Conservation (phyloP, 1,284 basidiomycete genomes). For the Sporisorium sorghi region DNA sequence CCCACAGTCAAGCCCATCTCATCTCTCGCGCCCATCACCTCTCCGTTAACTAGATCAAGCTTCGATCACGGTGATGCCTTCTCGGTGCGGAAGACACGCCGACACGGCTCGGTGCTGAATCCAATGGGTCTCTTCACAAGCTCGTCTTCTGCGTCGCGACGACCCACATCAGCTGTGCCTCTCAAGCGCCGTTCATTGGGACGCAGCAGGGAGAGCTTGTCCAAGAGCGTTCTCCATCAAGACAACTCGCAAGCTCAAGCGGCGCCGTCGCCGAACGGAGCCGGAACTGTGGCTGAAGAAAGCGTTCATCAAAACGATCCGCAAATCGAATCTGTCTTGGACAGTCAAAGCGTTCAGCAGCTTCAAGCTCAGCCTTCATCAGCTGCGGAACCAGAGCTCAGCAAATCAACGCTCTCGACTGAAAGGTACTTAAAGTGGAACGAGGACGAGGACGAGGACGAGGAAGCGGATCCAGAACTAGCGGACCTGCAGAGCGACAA, state of each 20-base stretch:
- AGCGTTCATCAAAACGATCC: background rate
- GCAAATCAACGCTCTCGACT: background rate
- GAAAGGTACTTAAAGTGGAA: background rate
- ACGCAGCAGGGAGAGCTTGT: conserved; percentile 5
- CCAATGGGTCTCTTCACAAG: conserved; percentile 38
- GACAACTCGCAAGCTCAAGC: background rate
- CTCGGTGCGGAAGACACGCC: background rate
- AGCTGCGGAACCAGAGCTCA: background rate
- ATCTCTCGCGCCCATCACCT: background rate
- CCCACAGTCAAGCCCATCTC: background rate
- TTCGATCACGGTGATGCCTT: conserved; percentile 3
- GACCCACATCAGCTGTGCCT: conserved; percentile 14
- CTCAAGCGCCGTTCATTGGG: conserved; percentile 41
- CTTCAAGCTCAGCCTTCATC: background rate
- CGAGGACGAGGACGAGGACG: conserved; percentile 22
- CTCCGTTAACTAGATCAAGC: background rate
- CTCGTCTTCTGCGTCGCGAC: conserved; percentile 9
- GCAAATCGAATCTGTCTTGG: background rate
- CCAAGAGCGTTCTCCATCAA: background rate
- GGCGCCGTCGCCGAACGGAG: background rate
- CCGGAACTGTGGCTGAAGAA: background rate
- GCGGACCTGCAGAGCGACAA: conserved; percentile 36
- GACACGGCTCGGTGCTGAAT: conserved; percentile 5
- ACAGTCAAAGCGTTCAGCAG: background rate
- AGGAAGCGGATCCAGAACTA: conserved; percentile 21